Evolutionary conservation across 2,329 filamentous ascomycete genomes (phyloP), one percentile per base, ranked within the genome.

Genomic region (Stagonosporopsis vannaccii): DNA sequence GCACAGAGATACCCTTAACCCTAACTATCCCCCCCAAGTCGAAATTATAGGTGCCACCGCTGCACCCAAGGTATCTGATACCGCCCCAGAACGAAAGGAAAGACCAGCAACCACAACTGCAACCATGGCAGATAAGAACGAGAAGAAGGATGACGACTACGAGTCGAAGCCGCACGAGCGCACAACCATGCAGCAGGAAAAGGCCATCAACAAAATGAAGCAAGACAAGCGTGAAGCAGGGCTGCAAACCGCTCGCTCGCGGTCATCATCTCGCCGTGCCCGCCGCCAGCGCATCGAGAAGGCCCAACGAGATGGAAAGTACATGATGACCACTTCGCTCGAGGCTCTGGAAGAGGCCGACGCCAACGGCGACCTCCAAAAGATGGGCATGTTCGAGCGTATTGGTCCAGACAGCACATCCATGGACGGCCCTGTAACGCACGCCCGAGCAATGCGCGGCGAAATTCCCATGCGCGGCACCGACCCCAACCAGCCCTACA

Each of bases 341-440:
- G 79, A 81, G 58, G 80, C 78, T 4, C 74, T 82, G 51, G 80
- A 82, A 60, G 80, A 81, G 69, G 81, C 80, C 50, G 81, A 82
- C 62, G 81, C 79, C 56, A 83, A 80, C 55, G 75, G 75, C 45
- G 80, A 82, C 57, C 66, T 81, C 46, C 68, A 77, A 37, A 72
- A 76, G 56, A 81, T 82, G 77, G 77, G 80, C 55, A 79, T 80
- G 26, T 84, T 85, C 59, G 82, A 85, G 68, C 80, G 79, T 41
- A 84, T 85, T 60, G 82, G 82, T 7, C 81, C 82, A 11, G 82
- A 84, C 60, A 79, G 77, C 65, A 83, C 83, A 41, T 81, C 78
- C 48, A 85, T 85, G 83, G 79, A 82, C 58, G 83, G 82, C 1
- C 82, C 83, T 5, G 83, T 85, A 28, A 84, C 83, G 17, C 75